Evolutionary conservation across 306 rosid genomes (phyloP).

Genomic region (Trifolium fragiferum): DNA sequence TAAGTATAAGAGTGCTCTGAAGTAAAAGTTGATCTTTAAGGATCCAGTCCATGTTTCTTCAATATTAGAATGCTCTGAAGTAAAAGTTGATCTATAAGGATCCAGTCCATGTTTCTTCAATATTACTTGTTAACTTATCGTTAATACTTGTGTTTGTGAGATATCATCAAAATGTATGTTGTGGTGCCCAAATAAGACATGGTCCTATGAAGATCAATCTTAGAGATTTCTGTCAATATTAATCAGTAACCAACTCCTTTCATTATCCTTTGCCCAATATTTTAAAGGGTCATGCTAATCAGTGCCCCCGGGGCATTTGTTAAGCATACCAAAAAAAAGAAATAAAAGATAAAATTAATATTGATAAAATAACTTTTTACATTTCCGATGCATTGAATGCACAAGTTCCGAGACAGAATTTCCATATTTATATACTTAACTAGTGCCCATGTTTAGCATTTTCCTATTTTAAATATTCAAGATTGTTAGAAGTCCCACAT

Average conservation of each 20-base stretch:
- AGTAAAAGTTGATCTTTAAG: neutral
- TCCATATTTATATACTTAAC: too few species aligned
- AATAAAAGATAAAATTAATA: too few species aligned
- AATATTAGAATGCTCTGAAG: slow-evolving; percentile 27
- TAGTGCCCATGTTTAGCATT: too few species aligned
- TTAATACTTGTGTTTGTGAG: neutral
- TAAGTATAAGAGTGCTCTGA: slow-evolving; percentile 16
- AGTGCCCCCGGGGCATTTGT: too few species aligned
- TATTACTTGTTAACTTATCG: neutral
- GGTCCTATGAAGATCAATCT: slow-evolving; percentile 32
- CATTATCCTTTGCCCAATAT: neutral
- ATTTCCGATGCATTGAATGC: too few species aligned
- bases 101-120: slow-evolving; percentile 15
- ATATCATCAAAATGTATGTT: neutral
- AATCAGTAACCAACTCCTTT: slow-evolving; percentile 1
- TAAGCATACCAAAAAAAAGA: too few species aligned
- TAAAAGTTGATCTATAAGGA: neutral
- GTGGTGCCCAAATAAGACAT: neutral
- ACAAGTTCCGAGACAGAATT: too few species aligned
- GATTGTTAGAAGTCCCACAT: too few species aligned
- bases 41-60: slow-evolving; percentile 13
- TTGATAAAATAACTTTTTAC: too few species aligned
- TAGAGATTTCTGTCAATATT: neutral
- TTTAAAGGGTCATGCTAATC: too few species aligned
- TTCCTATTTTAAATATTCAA: too few species aligned